Conservation (phyloP, 2,329 filamentous ascomycete genomes). For the Scedosporium dehoogii region DNA sequence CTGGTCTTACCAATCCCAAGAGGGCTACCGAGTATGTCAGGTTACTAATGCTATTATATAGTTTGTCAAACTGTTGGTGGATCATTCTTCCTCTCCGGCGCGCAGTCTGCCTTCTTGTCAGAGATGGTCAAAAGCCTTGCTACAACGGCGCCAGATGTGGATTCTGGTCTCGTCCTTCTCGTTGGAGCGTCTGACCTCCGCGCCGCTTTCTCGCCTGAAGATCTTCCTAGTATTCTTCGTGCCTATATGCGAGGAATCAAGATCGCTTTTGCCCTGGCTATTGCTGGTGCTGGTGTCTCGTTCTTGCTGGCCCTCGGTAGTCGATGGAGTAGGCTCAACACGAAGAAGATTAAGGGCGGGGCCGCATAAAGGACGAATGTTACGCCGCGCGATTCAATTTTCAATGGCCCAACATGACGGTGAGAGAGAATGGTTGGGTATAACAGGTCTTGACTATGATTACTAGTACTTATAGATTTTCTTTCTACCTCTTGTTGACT, state of each 20-base stretch:
- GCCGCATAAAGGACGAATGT: neutral
- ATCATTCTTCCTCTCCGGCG: constrained; percentile 38
- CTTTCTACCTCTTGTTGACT: too few species aligned
- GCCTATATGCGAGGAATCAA: constrained; percentile 57
- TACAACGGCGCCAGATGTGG: constrained; percentile 23
- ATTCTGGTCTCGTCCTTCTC: constrained; percentile 24
- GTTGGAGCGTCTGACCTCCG: constrained; percentile 48
- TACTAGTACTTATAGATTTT: too few species aligned
- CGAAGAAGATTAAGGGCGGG: neutral
- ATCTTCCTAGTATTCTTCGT: constrained; percentile 40
- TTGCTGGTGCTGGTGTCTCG: constrained; percentile 34
- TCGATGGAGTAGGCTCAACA: constrained; percentile 26
- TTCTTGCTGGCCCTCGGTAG: constrained; percentile 23
- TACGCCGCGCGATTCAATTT: too few species aligned
- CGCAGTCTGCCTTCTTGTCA: constrained; percentile 36
- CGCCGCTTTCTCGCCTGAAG: constrained; percentile 33
- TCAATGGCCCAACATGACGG: too few species aligned
- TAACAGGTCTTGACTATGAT: too few species aligned
- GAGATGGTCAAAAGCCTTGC: constrained; percentile 26
- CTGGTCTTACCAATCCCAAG: too few species aligned
- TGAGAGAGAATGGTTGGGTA: too few species aligned
- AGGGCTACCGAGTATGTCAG: too few species aligned
- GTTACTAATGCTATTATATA: constrained; percentile 8
- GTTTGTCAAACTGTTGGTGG: constrained; percentile 41
- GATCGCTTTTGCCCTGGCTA: constrained; percentile 48